Evolutionary conservation across 768 basidiomycete species (phyloP), one percentile per base, ranked within the genome.

Genomic region (Terana coerulea): DNA sequence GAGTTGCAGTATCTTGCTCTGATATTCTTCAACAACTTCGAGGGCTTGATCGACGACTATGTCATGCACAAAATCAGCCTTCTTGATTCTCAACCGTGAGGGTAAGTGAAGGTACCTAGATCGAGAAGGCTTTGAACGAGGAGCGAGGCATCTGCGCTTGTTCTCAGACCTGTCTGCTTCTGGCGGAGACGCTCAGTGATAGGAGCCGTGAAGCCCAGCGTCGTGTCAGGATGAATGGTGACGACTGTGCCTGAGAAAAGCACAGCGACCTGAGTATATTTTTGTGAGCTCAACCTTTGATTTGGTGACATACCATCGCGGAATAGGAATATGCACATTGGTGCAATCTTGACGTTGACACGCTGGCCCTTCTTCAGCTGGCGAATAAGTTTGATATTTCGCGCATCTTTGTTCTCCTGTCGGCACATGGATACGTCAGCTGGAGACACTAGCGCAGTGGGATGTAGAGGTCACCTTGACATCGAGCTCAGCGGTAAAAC

Each of bases 191-290:
- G 78, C 10, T 70, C 65, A 22, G 72, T 58, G 42, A 87, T 80
- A 0, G 84, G 80, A 3, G 68, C 63, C 2, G 78, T 78, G 55
- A 81, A 73, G 25, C 68, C 64, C 9, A 77, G 64, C 41, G 45
- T 68, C 67, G 28, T 72, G 60, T 33, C 63, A 71, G 75, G 67
- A 36, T 76, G 73, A 42, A 86, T 75, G 7, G 83, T 81, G 33
- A 87, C 80, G 25, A 86, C 75, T 24, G 81, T 84, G 31, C 83
- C 82, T 84, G 34, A n/a, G n/a, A n/a, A n/a, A n/a, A n/a, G n/a
- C n/a, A n/a, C n/a, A n/a, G n/a, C n/a, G n/a, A n/a, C n/a, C n/a
- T n/a, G n/a, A n/a, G n/a, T n/a, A 30, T 15, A 7, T 33, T 40
- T 25, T 12, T 15, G 10, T 22, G 45, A 15, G 14, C 36, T 15